Evolutionary conservation across 2,329 filamentous ascomycete species (phyloP).

Genomic region (Lasiodiplodia sp.): DNA sequence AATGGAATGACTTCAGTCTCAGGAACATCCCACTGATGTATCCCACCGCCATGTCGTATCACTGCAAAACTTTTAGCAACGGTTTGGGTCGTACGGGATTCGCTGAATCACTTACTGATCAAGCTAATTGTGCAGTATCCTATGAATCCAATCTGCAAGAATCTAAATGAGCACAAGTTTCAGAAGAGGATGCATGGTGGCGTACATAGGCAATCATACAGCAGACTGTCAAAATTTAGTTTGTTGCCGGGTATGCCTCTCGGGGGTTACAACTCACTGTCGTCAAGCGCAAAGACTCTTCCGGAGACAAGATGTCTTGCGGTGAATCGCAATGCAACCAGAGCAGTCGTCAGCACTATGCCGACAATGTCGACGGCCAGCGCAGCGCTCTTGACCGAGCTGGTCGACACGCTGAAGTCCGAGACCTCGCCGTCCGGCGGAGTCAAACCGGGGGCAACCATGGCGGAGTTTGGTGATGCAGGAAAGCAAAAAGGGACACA

Average conservation of each 20-base stretch:
- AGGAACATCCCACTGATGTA: conserved; percentile 38
- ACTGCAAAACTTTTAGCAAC: conserved; percentile 39
- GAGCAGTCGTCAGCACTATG: conserved; percentile 43
- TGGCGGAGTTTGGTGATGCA: not conserved
- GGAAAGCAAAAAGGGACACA: too few relatives aligned
- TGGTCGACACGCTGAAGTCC: conserved; percentile 35
- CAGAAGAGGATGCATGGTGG: not conserved
- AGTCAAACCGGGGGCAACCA: conserved; percentile 26
- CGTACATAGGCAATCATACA: conserved; percentile 18
- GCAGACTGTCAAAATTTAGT: not conserved
- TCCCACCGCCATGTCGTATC: conserved; percentile 47
- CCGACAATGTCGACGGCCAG: conserved; percentile 47
- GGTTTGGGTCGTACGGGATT: not conserved
- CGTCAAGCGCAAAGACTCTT: conserved; percentile 41
- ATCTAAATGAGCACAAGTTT: not conserved
- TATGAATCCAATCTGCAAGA: conserved; percentile 36
- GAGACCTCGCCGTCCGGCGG: conserved; percentile 34
- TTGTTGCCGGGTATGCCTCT: not conserved
- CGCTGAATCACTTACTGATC: not conserved
- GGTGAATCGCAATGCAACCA: conserved; percentile 43
- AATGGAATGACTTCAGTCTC: conserved; percentile 35
- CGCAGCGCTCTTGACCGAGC: conserved; percentile 40
- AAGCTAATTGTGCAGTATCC: conserved; percentile 39
- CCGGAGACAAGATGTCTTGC: conserved; percentile 44
- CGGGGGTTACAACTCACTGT: conserved; percentile 39